These are phyloP conservation scores for Ambrosiella beaveri DNA, from an alignment of 2,329 filamentous ascomycete genomes.

Conservation along the genomic window DNA sequence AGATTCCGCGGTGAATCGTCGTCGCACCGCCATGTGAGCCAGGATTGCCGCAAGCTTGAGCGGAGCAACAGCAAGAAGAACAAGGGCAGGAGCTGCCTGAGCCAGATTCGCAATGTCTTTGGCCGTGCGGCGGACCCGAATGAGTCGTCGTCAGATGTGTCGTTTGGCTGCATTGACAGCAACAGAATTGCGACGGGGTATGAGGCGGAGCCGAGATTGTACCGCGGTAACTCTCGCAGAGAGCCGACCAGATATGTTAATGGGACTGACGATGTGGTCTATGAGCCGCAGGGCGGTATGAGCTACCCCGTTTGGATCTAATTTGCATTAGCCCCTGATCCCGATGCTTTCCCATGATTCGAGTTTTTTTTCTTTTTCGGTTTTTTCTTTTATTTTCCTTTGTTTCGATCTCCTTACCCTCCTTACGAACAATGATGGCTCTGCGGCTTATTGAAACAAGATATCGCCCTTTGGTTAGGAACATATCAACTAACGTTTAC, in stretches of 20 bases:
- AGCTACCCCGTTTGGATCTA: background rate
- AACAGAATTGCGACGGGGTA: conserved; percentile 3
- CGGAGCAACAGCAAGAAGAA: background rate
- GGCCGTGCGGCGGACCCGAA: background rate
- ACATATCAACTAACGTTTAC: background rate
- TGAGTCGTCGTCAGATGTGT: conserved; percentile 2
- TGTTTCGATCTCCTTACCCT: no score
- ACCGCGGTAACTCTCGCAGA: background rate
- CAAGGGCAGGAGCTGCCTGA: background rate
- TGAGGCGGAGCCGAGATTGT: background rate
- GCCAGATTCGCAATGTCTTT: background rate
- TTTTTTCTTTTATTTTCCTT: no score
- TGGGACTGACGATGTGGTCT: conserved; percentile 1
- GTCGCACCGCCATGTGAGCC: background rate
- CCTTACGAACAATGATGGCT: no score
- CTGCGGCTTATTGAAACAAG: no score
- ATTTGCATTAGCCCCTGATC: no score
- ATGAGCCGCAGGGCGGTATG: background rate
- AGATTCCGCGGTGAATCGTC: background rate
- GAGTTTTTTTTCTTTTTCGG: no score
- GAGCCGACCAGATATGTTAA: conserved; percentile 2
- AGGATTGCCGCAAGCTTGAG: background rate
- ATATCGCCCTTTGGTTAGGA: background rate
- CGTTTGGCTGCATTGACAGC: conserved; percentile 12
- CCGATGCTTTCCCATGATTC: no score